Evolutionary conservation across 768 basidiomycete genomes (phyloP).

Genomic region (Boletus rubroflammeus): DNA sequence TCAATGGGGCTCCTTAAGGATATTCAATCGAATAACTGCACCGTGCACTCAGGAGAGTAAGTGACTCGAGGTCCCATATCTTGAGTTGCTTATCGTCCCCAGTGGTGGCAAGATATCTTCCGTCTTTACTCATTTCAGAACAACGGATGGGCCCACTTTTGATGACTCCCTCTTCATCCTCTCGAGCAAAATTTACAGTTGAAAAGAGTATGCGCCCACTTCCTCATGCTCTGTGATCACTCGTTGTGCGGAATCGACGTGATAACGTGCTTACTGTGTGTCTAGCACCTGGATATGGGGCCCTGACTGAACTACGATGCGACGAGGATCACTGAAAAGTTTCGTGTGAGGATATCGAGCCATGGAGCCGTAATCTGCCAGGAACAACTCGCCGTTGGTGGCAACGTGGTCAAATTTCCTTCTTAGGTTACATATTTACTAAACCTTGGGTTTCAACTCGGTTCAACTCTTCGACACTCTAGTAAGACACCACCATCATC

Average conservation of each 20-base stretch:
- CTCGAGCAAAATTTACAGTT: conserved; percentile 33
- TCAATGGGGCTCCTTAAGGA: background rate
- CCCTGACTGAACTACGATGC: conserved; percentile 49
- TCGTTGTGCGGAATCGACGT: background rate
- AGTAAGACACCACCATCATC: background rate
- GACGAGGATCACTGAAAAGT: conserved; percentile 37
- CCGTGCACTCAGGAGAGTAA: conserved; percentile 62
- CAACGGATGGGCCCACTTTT: conserved; percentile 60
- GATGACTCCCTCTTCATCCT: conserved; percentile 32
- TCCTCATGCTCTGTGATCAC: conserved; percentile 32
- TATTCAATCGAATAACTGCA: conserved; percentile 27
- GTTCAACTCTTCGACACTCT: background rate
- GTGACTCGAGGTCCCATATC: conserved; percentile 61
- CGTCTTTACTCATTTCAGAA: conserved; percentile 45
- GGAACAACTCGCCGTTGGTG: background rate
- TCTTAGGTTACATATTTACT: background rate
- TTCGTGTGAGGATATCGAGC: conserved; percentile 47
- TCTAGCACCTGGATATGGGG: conserved; percentile 62
- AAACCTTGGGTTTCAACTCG: background rate
- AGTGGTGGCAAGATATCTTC: conserved; percentile 52
- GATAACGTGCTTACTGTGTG: conserved; percentile 40
- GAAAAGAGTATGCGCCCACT: conserved; percentile 51
- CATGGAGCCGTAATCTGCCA: conserved; percentile 26
- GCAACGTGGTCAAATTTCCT: background rate
- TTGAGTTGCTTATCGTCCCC: conserved; percentile 82